phyloP scores from a whole-genome alignment of 768 basidiomycete species.

The Astraeus odoratus region DNA sequence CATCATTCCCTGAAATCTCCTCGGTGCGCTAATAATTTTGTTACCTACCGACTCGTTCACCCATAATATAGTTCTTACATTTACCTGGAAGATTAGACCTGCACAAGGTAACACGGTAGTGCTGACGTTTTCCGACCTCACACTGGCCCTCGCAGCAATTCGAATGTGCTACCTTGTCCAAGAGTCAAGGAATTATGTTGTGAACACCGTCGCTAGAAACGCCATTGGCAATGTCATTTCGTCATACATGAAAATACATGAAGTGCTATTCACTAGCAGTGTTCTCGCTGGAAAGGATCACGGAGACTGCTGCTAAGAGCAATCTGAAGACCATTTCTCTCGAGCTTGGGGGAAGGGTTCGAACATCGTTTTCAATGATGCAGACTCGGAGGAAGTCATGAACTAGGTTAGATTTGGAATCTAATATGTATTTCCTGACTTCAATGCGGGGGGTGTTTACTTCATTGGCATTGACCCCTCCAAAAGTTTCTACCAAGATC shows the following conservation, averaged over 20 bases:
- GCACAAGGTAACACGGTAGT: conserved; percentile 76
- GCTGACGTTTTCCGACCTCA: conserved; percentile 78
- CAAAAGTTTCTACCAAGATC: conserved; percentile 69
- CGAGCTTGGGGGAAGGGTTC: conserved; percentile 52
- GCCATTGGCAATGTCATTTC: conserved; percentile 69
- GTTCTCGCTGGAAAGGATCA: conserved; percentile 69
- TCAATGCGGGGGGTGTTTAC: too few relatives aligned
- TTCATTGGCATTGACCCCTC: too few relatives aligned
- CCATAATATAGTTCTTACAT: conserved; percentile 46
- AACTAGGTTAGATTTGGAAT: conserved; percentile 69
- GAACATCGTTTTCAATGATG: conserved; percentile 43
- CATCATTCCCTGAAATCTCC: conserved; percentile 69
- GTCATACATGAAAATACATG: conserved; percentile 56
- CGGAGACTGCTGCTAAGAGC: conserved; percentile 71
- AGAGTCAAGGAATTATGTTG: conserved; percentile 70
- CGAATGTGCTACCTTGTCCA: conserved; percentile 43
- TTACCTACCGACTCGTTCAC: conserved; percentile 28
- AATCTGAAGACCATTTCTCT: conserved; percentile 74
- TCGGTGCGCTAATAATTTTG: conserved; percentile 28
- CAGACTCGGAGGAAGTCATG: conserved; percentile 48
- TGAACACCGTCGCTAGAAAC: conserved; percentile 68
- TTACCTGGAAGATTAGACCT: conserved; percentile 69
- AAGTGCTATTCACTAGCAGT: conserved; percentile 83
- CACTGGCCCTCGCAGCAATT: conserved; percentile 62
- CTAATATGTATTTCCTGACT: too few relatives aligned